phyloP scores from a whole-genome alignment of 1,284 basidiomycete species.

The Trametes versicolor region DNA sequence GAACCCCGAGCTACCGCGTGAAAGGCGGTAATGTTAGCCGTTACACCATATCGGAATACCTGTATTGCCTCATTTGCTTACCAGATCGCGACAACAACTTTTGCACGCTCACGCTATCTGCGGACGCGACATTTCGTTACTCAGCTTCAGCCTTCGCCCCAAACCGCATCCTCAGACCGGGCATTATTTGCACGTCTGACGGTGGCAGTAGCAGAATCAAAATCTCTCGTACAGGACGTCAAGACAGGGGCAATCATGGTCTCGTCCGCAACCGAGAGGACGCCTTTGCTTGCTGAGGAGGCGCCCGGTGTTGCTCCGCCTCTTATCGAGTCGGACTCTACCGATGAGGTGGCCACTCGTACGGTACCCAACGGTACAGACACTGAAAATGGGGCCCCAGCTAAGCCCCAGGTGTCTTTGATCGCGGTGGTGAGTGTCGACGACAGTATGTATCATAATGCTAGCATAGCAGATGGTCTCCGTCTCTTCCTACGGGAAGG shows the following conservation, averaged over 20 bases:
- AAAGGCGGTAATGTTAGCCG: conserved; percentile 79
- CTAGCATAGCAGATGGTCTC: too few relatives aligned
- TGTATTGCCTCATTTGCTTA: too few relatives aligned
- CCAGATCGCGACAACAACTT: background rate
- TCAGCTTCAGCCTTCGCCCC: too few relatives aligned
- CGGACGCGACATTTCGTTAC: too few relatives aligned
- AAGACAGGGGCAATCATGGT: background rate
- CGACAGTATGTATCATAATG: too few relatives aligned
- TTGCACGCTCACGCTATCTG: background rate
- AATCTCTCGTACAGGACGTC: too few relatives aligned
- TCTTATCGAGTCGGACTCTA: background rate
- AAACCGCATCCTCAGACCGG: too few relatives aligned
- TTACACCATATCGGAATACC: conserved; percentile 69
- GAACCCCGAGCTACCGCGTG: conserved; percentile 83
- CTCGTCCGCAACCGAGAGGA: background rate
- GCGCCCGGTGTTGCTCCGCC: background rate
- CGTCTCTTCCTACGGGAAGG: background rate
- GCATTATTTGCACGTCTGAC: too few relatives aligned
- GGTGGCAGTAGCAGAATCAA: too few relatives aligned
- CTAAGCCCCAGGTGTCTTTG: background rate
- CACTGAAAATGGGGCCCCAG: background rate
- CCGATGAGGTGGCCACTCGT: background rate
- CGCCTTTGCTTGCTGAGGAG: background rate
- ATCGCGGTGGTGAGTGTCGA: background rate
- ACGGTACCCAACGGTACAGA: background rate